Conservation (phyloP, 2,329 filamentous ascomycete genomes). For the Pseudocercospora vitis region DNA sequence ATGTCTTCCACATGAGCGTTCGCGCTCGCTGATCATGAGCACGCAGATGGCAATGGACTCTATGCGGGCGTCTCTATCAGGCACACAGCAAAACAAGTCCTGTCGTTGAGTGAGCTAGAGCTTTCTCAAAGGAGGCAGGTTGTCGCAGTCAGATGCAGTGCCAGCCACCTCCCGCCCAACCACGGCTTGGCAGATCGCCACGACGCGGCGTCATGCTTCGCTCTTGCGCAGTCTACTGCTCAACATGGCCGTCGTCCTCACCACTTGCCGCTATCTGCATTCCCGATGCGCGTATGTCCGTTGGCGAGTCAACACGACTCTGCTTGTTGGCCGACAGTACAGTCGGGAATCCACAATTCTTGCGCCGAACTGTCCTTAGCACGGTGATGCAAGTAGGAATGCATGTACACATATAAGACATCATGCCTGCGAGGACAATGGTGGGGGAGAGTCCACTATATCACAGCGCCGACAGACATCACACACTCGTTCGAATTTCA, state of each 20-base stretch:
- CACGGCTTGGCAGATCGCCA: not conserved
- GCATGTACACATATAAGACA: not conserved
- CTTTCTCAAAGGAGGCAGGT: too few species aligned
- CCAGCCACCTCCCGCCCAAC: too few species aligned
- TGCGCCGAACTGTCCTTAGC: not conserved
- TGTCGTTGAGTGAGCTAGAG: too few species aligned
- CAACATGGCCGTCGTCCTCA: not conserved
- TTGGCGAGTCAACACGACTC: not conserved
- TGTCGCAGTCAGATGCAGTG: too few species aligned
- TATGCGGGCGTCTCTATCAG: too few species aligned
- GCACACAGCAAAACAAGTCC: too few species aligned
- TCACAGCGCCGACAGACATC: not conserved
- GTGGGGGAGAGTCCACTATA: not conserved
- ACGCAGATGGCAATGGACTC: too few species aligned
- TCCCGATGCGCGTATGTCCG: not conserved
- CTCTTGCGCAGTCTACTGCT: not conserved
- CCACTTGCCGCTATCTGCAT: not conserved
- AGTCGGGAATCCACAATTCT: not conserved
- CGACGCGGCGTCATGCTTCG: not conserved
- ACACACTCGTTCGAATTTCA: not conserved
- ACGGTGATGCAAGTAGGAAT: constrained; percentile 4
- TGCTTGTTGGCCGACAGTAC: not conserved
- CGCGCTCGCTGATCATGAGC: too few species aligned
- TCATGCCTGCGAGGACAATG: not conserved
- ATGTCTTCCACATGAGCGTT: too few species aligned